Base-by-base conservation (phyloP, 495 filamentous ascomycete genomes). In the Halenospora varia region DNA sequence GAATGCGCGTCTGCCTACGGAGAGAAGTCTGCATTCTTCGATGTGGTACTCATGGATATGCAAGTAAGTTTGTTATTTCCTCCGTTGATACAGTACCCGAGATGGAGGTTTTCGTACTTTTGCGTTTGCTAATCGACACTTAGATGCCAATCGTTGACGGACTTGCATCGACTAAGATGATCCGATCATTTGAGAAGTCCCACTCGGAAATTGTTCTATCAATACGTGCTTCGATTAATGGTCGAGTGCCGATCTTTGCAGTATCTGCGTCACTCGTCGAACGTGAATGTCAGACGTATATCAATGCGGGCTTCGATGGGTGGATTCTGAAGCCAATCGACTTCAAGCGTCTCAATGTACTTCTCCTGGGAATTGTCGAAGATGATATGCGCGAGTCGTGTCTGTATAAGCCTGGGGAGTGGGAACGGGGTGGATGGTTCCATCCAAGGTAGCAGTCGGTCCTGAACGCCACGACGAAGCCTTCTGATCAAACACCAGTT, bases 41-140 rank as follows among this genome's bases (percentile, higher is more conserved):
- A 97, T 69, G 84, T 92, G n/a, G 76, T 97, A 17, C 76, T 97
- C 65, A 97, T 97, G 93, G 93, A 97, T 66, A 91, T 96, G 74
- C 92, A 96, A 77, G 59, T 62, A 40, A 57, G 59, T 49, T 46
- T 90, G 90, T 63, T 65, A 77, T 72, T 23, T 41, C 23, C 18
- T n/a, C 53, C 39, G 18, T 25, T 17, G 17, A 23, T 45, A 1
- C 48, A 48, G 25, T 63, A n/a, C 59, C 25, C 13, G 13, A 35
- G n/a, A n/a, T n/a, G n/a, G n/a, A n/a, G n/a, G n/a, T n/a, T n/a
- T n/a, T n/a, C n/a, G n/a, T n/a, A n/a, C n/a, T n/a, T n/a, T n/a
- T n/a, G n/a, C n/a, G n/a, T n/a, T n/a, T n/a, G n/a, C n/a, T n/a
- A n/a, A n/a, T n/a, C n/a, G n/a, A n/a, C n/a, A n/a, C n/a, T n/a